A percentile compares a stretch with the other conserved stretches of the same genome.
These are phyloP conservation scores for Neurospora sp. DNA, from an alignment of 495 filamentous ascomycete genomes.

Conservation along the genomic window DNA sequence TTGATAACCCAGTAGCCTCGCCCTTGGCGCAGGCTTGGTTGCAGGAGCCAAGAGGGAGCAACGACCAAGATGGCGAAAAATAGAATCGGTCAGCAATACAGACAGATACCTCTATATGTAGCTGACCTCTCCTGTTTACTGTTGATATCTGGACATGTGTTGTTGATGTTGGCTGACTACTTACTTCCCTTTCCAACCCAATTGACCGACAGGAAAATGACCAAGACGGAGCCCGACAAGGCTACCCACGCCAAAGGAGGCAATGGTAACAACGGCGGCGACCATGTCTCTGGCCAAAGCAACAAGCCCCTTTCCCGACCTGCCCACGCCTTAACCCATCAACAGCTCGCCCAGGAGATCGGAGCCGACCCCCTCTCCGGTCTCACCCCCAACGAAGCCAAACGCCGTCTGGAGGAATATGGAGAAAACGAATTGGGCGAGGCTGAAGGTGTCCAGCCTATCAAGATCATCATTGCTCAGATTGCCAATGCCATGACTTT, in stretches of 20 bases:
- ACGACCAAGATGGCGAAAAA: no score
- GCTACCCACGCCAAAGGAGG: neutral
- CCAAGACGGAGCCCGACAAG: neutral
- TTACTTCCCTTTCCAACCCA: no score
- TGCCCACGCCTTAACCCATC: conserved; percentile 51
- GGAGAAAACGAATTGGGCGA: conserved; percentile 42
- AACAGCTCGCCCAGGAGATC: conserved; percentile 48
- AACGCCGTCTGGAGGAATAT: conserved; percentile 30
- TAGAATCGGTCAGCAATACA: no score
- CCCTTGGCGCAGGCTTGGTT: neutral
- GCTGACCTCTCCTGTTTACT: no score
- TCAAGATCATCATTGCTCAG: conserved; percentile 45
- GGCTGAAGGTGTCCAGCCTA: conserved; percentile 37
- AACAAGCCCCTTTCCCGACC: conserved; percentile 46
- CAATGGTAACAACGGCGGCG: neutral
- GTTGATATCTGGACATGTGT: no score
- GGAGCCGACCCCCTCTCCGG: conserved; percentile 42
- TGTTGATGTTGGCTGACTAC: no score
- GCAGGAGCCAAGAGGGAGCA: no score
- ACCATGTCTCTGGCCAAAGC: conserved; percentile 44
- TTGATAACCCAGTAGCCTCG: neutral
- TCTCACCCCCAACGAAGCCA: conserved; percentile 27
- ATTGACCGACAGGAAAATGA: neutral
- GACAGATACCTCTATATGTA: no score
- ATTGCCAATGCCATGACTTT: conserved; percentile 43